Conservation (phyloP, 2,329 filamentous ascomycete species). For the Tolypocladium guangdongense region DNA sequence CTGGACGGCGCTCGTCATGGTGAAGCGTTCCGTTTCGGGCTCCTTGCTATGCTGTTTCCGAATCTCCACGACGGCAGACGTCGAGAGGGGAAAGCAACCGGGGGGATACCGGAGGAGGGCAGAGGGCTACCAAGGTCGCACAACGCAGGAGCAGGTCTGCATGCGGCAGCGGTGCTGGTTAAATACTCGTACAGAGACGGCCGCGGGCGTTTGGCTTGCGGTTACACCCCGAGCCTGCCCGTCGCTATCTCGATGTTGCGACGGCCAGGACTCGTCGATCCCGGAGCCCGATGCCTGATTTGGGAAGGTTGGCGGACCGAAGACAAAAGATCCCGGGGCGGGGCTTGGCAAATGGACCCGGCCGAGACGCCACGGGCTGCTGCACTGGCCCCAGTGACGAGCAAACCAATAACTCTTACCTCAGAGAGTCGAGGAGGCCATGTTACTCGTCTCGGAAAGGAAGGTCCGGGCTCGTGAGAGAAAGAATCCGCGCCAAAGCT, state of each 20-base stretch:
- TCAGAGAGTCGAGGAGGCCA: neutral
- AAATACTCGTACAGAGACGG: neutral
- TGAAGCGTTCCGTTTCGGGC: neutral
- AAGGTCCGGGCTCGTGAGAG: neutral
- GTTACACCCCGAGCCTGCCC: neutral
- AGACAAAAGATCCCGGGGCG: constrained; percentile 11
- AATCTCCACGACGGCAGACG: neutral
- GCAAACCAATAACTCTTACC: neutral
- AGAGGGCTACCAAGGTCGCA: neutral
- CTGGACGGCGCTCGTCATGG: constrained; percentile 23
- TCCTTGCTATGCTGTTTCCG: neutral
- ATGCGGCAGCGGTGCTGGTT: neutral
- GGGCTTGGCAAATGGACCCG: neutral
- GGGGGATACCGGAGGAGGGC: neutral
- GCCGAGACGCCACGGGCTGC: neutral
- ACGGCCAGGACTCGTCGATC: constrained; percentile 9
- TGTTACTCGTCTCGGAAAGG: too few relatives aligned
- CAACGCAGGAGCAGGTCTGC: neutral
- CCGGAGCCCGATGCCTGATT: constrained; percentile 11
- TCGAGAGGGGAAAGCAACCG: neutral
- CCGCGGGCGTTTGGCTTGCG: neutral
- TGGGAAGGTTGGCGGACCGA: constrained; percentile 6
- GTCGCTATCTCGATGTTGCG: neutral
- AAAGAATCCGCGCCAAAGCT: neutral
- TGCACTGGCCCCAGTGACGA: neutral